Conservation (phyloP, 495 filamentous ascomycete genomes). For the Tricharina praecox region DNA sequence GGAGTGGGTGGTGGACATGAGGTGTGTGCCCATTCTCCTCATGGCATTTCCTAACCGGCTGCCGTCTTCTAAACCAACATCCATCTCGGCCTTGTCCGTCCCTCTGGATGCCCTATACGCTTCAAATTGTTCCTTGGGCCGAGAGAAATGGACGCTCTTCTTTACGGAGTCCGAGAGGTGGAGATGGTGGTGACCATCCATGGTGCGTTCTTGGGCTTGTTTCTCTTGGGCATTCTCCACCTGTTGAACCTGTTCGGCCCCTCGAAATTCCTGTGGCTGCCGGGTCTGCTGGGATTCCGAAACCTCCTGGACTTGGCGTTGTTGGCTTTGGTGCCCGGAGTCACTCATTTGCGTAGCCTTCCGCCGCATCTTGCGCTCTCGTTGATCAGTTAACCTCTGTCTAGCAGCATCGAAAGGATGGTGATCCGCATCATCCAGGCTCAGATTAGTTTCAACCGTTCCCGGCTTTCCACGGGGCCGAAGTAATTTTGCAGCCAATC, state of each 20-base stretch:
- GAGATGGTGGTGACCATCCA: not conserved
- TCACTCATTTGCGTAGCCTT: not conserved
- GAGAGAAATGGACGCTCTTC: constrained; percentile 7
- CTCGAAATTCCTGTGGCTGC: too few species aligned
- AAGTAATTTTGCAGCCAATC: constrained; percentile 2
- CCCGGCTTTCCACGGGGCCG: not conserved
- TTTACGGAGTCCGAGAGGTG: not conserved
- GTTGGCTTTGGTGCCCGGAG: not conserved
- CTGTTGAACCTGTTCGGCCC: too few species aligned
- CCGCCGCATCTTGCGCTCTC: constrained; percentile 6
- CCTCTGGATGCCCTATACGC: constrained; percentile 11
- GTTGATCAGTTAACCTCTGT: constrained; percentile 1
- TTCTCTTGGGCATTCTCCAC: too few species aligned
- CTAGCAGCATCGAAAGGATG: not conserved
- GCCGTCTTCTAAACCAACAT: not conserved
- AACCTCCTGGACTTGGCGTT: too few species aligned
- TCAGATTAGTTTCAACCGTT: constrained; percentile 5
- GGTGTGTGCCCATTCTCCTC: constrained; percentile 4
- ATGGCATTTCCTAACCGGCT: constrained; percentile 12
- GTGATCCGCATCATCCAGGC: constrained; percentile 2
- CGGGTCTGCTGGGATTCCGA: too few species aligned
- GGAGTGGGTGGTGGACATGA: constrained; percentile 6
- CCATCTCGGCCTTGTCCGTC: constrained; percentile 11
- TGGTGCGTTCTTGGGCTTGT: too few species aligned
- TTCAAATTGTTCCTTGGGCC: constrained; percentile 10